Evolutionary conservation across 192 early-diverging fungal species (phyloP).

Genomic region (Backusella liffmaniae): DNA sequence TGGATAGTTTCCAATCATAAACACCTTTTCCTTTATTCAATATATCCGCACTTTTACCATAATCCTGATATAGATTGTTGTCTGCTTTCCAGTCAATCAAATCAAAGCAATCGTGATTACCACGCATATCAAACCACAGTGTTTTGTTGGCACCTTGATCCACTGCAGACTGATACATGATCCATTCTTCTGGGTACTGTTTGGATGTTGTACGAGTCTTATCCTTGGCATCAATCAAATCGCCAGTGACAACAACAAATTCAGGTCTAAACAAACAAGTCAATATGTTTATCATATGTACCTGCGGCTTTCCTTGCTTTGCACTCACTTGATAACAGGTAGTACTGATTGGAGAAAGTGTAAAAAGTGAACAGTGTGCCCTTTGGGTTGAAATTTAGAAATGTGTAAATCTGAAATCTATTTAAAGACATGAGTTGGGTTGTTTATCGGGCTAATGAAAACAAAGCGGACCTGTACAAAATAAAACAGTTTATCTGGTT

Average conservation of each 20-base stretch:
- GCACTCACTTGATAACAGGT: constrained; percentile 53
- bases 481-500: constrained; percentile 60
- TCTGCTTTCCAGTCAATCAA: constrained; percentile 54
- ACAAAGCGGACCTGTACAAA: constrained; percentile 59
- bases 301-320: too few relatives aligned
- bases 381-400: constrained; percentile 60
- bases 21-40: constrained; percentile 39
- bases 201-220: constrained; percentile 55
- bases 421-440: not conserved
- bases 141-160: constrained; percentile 50
- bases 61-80: constrained; percentile 60
- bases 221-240: constrained; percentile 87
- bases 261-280: constrained; percentile 47
- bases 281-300: too few relatives aligned
- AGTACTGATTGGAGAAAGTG: constrained; percentile 69
- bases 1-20: constrained; percentile 55
- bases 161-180: constrained; percentile 63
- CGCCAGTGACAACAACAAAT: constrained; percentile 80
- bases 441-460: not conserved
- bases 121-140: constrained; percentile 78
- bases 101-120: constrained; percentile 93
- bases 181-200: constrained; percentile 83
- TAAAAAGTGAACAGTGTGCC: constrained; percentile 72
- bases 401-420: constrained; percentile 87
- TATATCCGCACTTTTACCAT: constrained; percentile 41